Conservation (phyloP, 371 early-diverging fungal species). For the Mortierella sp. region DNA sequence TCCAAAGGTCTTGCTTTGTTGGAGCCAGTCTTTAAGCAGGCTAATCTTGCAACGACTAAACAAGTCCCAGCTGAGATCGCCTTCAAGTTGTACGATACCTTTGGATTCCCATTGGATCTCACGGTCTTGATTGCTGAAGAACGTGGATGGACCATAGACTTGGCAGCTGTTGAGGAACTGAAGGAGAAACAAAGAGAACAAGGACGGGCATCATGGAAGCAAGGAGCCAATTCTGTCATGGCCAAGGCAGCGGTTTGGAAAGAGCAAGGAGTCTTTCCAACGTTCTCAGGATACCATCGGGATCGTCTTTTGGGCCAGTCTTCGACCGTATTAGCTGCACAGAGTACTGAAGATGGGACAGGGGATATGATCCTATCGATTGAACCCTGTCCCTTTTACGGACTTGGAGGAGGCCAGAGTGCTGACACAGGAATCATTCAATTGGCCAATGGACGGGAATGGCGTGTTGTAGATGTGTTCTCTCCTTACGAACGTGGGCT, state of each 20-base stretch:
- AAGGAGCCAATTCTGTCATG: constrained; percentile 23
- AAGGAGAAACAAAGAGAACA: constrained; percentile 63
- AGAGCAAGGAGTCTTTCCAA: constrained; percentile 56
- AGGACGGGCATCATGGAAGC: constrained; percentile 70
- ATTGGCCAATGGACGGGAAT: constrained; percentile 59
- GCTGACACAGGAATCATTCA: constrained; percentile 67
- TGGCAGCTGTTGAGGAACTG: constrained; percentile 64
- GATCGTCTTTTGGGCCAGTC: constrained; percentile 58
- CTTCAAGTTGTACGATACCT: constrained; percentile 79
- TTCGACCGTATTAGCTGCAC: constrained; percentile 59
- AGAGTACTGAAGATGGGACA: constrained; percentile 55
- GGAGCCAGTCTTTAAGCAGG: constrained; percentile 63
- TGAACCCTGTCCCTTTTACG: constrained; percentile 81
- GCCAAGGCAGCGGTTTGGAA: constrained; percentile 35
- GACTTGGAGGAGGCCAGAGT: constrained; percentile 80
- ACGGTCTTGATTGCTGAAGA: constrained; percentile 76
- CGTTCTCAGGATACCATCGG: constrained; percentile 68
- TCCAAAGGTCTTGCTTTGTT: constrained; percentile 71
- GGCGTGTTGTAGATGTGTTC: constrained; percentile 62
- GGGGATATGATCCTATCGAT: constrained; percentile 62
- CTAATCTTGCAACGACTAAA: constrained; percentile 51
- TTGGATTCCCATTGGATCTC: constrained; percentile 83
- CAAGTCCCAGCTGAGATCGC: constrained; percentile 64
- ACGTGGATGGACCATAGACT: constrained; percentile 75
- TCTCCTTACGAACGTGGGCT: constrained; percentile 66